phyloP scores from a whole-genome alignment of 805 yeast species.

The Saccharomycopsis javanensis region DNA sequence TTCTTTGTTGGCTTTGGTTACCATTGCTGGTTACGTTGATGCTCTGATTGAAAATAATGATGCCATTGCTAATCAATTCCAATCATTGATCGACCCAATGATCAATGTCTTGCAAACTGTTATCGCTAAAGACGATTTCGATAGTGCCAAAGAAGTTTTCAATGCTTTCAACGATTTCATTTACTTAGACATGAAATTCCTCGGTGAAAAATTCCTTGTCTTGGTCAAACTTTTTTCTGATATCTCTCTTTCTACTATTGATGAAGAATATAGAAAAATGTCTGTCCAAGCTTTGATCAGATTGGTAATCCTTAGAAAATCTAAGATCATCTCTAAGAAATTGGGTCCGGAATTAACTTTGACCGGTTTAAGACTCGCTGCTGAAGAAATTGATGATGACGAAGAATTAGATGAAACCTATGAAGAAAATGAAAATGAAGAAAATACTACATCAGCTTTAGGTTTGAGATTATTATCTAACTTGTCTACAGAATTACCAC shows the following conservation, averaged over 20 bases:
- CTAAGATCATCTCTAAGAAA: slow-evolving; percentile 69
- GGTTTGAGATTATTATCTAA: slow-evolving; percentile 74
- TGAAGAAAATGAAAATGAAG: slow-evolving; percentile 91
- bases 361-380: slow-evolving; percentile 65
- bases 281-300: slow-evolving; percentile 79
- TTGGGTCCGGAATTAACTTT: slow-evolving; percentile 73
- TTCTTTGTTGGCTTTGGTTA: slow-evolving; percentile 68
- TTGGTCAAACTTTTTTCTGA: slow-evolving; percentile 68
- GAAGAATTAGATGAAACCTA: slow-evolving; percentile 69
- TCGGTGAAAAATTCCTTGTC: slow-evolving; percentile 64
- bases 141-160: slow-evolving; percentile 64
- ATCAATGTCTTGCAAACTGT: slow-evolving; percentile 72
- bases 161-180: slow-evolving; percentile 76
- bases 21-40: slow-evolving; percentile 58
- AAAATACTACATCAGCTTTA: slow-evolving; percentile 64
- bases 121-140: slow-evolving; percentile 60
- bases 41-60: slow-evolving; percentile 43
- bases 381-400: slow-evolving; percentile 74
- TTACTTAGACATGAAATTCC: slow-evolving; percentile 62
- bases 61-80: slow-evolving; percentile 43
- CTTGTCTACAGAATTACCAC: slow-evolving; percentile 79
- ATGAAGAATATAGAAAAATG: slow-evolving; percentile 73
- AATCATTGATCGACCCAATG: slow-evolving; percentile 65
- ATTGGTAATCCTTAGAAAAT: slow-evolving; percentile 68
- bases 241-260: slow-evolving; percentile 55